Base-by-base conservation (phyloP, 768 basidiomycete genomes). In the Termitomyces sp. region DNA sequence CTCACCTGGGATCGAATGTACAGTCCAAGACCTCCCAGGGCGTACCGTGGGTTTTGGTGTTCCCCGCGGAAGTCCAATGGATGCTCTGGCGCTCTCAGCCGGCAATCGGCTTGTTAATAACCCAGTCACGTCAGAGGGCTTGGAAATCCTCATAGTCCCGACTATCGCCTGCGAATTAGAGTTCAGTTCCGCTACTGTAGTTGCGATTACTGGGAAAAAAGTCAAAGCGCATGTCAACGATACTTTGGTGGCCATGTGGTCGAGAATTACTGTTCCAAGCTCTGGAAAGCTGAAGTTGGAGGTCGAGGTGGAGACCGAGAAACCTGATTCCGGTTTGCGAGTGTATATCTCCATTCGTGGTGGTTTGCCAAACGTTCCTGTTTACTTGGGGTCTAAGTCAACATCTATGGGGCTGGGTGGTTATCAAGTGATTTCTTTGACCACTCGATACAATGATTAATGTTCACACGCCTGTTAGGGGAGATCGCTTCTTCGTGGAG, bases 41-140 rank as follows among this genome's bases (percentile, higher is more conserved):
- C 76, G 86, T 1, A 65, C 63, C 0, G 73, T 80, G 0, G 80
- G 83, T 1, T 69, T 80, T 33, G 87, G 87, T 2, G 77, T 88
- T 3, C 88, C 88, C 0, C 75, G 71, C 14, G 80, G 82, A 58
- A 87, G 87, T 0, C 82, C 86, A 0, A 84, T 86, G 81, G 88
- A 90, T 63, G 58, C 73, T 10, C 65, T 81, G 10, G 81, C 86
- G 0, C 82, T 84, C 66, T 68, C 75, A 26, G 71, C 75, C 0
- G 87, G 80, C 9, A 88, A 88, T 63, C 60, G 81, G 36, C 70
- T 90, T 14, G 83, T 78, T 5, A 81, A 81, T 4, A 90, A 88
- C 64, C 56, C 68, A 0, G 62, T 66, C 2, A 74, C 66, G 9
- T 80, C 69, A 0, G 87, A 88, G 65, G 81, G 73, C 0, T 62